Conservation (phyloP, 192 early-diverging fungal genomes). For the Geranomyces variabilis region DNA sequence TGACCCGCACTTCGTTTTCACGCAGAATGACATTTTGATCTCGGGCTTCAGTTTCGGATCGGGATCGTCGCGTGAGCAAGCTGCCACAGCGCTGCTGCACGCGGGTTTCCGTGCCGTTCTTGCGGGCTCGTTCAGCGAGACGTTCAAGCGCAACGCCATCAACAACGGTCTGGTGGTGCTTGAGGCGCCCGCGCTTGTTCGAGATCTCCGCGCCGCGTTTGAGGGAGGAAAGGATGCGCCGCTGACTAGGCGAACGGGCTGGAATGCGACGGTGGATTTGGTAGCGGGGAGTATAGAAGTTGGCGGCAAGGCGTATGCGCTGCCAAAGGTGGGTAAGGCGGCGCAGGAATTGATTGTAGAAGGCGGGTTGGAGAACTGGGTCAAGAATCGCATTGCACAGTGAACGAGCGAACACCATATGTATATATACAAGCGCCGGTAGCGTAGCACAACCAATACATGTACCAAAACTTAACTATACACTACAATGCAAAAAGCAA, state of each 20-base stretch:
- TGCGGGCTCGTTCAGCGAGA: constrained; percentile 95
- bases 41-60: constrained; percentile 97
- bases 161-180: constrained; percentile 96
- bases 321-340: constrained; percentile 81
- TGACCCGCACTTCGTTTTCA: constrained; percentile 5
- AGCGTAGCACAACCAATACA: too few species aligned
- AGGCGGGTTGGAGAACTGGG: constrained; percentile 95
- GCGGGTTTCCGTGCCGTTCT: constrained; percentile 84
- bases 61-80: constrained; percentile 97
- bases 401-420: too few species aligned
- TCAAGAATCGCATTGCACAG: constrained; percentile 54
- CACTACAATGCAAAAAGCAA: too few species aligned
- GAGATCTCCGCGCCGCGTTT: constrained; percentile 62
- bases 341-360: constrained; percentile 97
- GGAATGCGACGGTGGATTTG: constrained; percentile 70
- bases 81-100: constrained; percentile 90
- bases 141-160: constrained; percentile 98
- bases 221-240: constrained; percentile 15
- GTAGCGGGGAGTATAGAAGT: constrained; percentile 67
- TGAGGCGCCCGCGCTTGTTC: constrained; percentile 82
- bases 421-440: too few species aligned
- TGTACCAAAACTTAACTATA: too few species aligned
- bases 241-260: constrained; percentile 78
- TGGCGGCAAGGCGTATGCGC: constrained; percentile 14
- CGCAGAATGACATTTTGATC: constrained; percentile 80